phyloP scores from a whole-genome alignment of 805 yeast species.

The Sugiyamaella mastotermitis region DNA sequence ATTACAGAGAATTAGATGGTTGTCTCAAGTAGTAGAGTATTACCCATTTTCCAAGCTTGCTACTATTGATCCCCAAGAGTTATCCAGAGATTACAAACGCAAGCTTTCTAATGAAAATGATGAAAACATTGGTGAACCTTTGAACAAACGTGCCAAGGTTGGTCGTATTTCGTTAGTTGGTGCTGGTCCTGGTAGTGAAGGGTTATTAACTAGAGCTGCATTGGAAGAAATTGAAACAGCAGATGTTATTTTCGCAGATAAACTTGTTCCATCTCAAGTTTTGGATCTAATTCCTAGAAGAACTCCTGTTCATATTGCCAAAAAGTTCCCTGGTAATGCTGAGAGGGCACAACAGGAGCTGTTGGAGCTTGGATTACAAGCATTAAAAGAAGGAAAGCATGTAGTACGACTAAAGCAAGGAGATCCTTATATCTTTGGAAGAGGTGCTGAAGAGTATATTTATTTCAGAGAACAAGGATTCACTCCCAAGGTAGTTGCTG shows the following conservation, averaged over 20 bases:
- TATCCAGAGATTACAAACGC: conserved; percentile 38
- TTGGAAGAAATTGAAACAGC: conserved; percentile 73
- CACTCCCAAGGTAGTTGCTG: conserved; percentile 73
- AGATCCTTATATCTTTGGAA: conserved; percentile 92
- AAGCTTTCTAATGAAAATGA: neutral
- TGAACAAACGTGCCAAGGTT: conserved; percentile 12
- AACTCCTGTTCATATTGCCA: conserved; percentile 77
- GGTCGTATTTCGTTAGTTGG: conserved; percentile 83
- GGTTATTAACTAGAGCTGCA: conserved; percentile 81
- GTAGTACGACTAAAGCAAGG: conserved; percentile 94
- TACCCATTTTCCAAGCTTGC: conserved; percentile 69
- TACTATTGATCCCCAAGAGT: conserved; percentile 51
- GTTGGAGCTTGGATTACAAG: conserved; percentile 62
- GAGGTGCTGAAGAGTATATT: conserved; percentile 88
- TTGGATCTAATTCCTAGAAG: conserved; percentile 71
- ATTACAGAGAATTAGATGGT: conserved; percentile 67
- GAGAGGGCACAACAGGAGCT: conserved; percentile 88
- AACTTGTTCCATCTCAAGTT: conserved; percentile 85
- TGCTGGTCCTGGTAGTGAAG: conserved; percentile 87
- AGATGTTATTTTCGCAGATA: conserved; percentile 82
- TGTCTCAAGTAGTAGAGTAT: conserved; percentile 85
- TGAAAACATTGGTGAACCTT: neutral
- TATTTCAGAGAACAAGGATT: conserved; percentile 66
- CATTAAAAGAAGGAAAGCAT: conserved; percentile 56
- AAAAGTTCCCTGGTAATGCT: conserved; percentile 95